These are phyloP conservation scores for Eimeria acervulina DNA, from an alignment of 169 alveolate genomes.

Conservation along the genomic window DNA sequence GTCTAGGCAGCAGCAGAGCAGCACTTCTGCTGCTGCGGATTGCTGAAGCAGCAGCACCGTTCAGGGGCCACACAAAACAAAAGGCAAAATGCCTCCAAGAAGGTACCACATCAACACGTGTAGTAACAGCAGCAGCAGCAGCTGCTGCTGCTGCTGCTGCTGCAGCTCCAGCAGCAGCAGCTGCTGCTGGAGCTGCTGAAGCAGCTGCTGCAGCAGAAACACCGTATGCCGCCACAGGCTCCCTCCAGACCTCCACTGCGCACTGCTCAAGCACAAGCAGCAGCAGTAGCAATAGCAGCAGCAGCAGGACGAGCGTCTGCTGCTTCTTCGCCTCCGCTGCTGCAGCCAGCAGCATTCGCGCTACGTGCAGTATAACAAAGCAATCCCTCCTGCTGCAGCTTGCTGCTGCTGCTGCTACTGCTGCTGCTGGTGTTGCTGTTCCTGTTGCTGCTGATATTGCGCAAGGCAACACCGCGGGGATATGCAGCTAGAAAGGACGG, in stretches of 20 bases:
- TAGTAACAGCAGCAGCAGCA: background rate
- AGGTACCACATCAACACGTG: background rate
- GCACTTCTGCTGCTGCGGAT: background rate
- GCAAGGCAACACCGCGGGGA: no score
- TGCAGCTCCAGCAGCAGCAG: conserved; percentile 19
- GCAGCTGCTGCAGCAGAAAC: conserved; percentile 25
- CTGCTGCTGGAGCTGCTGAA: background rate
- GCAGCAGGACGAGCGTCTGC: no score
- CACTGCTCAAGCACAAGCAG: no score
- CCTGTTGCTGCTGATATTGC: background rate
- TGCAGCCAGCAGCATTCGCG: no score
- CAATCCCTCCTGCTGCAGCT: background rate
- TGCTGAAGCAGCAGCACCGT: background rate
- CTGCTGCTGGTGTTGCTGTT: no score
- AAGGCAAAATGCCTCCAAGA: background rate
- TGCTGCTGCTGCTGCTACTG: no score
- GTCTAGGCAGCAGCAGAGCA: background rate
- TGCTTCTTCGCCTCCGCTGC: no score
- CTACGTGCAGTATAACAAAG: no score
- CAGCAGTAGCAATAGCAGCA: no score
- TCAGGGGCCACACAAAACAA: conserved; percentile 29
- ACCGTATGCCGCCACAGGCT: no score
- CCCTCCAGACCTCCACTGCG: no score
- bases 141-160: background rate
- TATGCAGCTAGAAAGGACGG: no score